Base-by-base conservation (phyloP, 2,329 filamentous ascomycete genomes). In the Colletotrichum horii region DNA sequence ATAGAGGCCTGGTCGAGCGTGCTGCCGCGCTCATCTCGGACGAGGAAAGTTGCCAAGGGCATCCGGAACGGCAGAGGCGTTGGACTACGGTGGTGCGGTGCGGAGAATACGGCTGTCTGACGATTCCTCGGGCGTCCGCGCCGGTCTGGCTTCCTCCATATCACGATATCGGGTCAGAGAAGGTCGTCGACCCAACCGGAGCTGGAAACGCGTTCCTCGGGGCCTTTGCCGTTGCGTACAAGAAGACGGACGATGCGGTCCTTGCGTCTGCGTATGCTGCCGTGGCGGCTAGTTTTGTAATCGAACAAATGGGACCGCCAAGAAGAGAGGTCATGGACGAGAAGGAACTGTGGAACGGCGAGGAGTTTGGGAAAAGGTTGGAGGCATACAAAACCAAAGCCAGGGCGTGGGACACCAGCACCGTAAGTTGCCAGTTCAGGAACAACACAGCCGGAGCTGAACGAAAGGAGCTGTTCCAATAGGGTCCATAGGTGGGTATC, bases 201-300 rank as follows among this genome's bases (percentile, higher is more conserved):
- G 68, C 73, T 9, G 58, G 68, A 0, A 76, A 75, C 26, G 68
- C 60, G 15, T 77, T 77, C 15, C 64, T 76, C 9, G 75, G 69
- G 19, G 68, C 68, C 0, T 72, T 73, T 28, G 52, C 26, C 3
- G 65, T 60, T 24, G 52, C 24, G 19, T 56, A 69, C 24, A 36
- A n/a, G 30, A 60, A 32, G 24, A 66, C 38, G 58, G 26, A 9
- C 15, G 64, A 73, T 28, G 73, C 36, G 32, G n/a, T 55, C 4
- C 67, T 72, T n/a, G 72, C 75, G 3, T 64, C 75, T 3, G 56
- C 73, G 48, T 52, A 67, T 32, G 75, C 72, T 1, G 64, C 75
- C 12, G 72, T 77, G 14, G 68, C 72, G 24, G 75, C 73, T 11
- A 72, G 75, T 15, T 76, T 77, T 22, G 72, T 30, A 3, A 55